Evolutionary conservation across 352 stramenopile species (phyloP).

Genomic region (Globisporangium spiculum): DNA sequence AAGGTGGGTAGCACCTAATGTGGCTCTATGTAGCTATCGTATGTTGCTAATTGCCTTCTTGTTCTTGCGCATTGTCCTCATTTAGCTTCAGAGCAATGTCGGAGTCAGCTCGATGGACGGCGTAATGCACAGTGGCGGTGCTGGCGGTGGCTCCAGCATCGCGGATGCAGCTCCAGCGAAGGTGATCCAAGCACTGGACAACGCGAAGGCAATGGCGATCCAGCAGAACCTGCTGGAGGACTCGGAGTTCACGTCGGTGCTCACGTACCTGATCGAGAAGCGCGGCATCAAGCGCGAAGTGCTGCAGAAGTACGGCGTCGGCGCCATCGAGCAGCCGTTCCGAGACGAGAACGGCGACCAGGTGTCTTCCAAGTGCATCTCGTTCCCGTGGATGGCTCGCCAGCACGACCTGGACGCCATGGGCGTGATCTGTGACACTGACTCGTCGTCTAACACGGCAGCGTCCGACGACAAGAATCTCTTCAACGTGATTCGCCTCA

Average conservation of each 20-base stretch:
- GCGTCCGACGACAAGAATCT: conserved; percentile 61
- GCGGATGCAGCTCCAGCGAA: conserved; percentile 37
- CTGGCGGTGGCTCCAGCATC: conserved; percentile 8
- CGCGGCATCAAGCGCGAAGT: conserved; percentile 69
- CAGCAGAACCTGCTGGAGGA: conserved; percentile 80
- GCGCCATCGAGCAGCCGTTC: conserved; percentile 87
- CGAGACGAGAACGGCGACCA: conserved; percentile 56
- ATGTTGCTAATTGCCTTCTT: neutral
- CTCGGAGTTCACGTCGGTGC: conserved; percentile 51
- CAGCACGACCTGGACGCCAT: conserved; percentile 78
- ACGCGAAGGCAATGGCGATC: conserved; percentile 80
- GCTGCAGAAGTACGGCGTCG: conserved; percentile 88
- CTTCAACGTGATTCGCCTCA: conserved; percentile 80
- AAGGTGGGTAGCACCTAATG: conserved; percentile 31
- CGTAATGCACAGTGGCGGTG: conserved; percentile 32
- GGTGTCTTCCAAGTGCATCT: conserved; percentile 83
- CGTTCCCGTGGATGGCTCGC: conserved; percentile 95
- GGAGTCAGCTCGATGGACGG: conserved; percentile 36
- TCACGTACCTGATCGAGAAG: conserved; percentile 68
- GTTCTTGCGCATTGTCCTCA: neutral
- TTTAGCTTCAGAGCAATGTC: conserved; percentile 51
- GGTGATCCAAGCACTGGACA: conserved; percentile 78
- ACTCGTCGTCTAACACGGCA: conserved; percentile 13
- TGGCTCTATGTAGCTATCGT: neutral
- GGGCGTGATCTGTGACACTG: conserved; percentile 63